Base-by-base conservation (phyloP, 2,329 filamentous ascomycete genomes). In the Calonectria multiphialidica region DNA sequence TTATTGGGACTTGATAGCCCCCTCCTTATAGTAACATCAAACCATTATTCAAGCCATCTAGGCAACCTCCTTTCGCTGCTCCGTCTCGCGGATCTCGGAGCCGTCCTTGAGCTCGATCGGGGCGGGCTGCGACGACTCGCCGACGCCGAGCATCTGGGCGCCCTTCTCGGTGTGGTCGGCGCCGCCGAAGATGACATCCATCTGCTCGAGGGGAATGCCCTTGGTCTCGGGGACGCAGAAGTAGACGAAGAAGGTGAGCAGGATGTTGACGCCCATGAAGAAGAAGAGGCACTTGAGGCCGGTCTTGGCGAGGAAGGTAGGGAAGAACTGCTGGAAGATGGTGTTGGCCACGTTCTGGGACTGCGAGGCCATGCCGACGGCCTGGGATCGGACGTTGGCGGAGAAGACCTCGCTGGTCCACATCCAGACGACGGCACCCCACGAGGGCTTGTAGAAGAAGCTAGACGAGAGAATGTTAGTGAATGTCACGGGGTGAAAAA, bases 361-460 rank as follows among this genome's bases (percentile, higher is more conserved):
- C 78, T 91, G 87, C 44, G 85, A 86, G 72, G 83, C 91, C 92
- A 93, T 93, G 68, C 91, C 92, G 16, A 93, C 91, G 42, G 92
- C 92, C 80, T 93, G 92, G 6, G 91, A 90, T 70, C 92, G 90
- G n/a, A 93, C 90, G 81, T 93, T 93, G 89, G 93, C 92, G 66
- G 88, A 91, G 85, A 93, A 93, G 71, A 93, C 86, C 76, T 93
- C 92, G 2, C 90, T 88, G 0, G 92, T 93, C 89, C 90, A 93
- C 80, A 93, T 93, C 92, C 92, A 94, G 21, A 91, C 90, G 5
- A 91, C 93, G 2, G 91, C 91, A 63, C 91, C 91, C 91, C 91
- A 93, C 0, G 90, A 92, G 5, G 92, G 91, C 80, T 93, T 94
- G 83, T 93, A 91, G 84, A 91, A 91, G 82, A 91, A 87, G 35